Base-by-base conservation (phyloP, 345 rosid genomes). In the Streptanthus diversifolius region DNA sequence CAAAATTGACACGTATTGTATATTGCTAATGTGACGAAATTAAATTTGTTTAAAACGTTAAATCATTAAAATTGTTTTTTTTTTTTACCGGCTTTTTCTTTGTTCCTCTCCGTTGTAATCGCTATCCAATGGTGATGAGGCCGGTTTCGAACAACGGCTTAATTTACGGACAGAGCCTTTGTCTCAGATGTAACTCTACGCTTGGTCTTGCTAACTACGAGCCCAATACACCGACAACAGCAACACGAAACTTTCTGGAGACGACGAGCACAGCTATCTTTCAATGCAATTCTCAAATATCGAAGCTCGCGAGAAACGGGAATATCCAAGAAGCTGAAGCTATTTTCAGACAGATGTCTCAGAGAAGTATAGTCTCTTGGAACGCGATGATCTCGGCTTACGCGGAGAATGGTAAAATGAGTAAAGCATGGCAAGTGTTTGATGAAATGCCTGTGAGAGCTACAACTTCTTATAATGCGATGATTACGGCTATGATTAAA, bases 381-480 rank as follows among this genome's bases (percentile, higher is more conserved):
- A 91, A 91, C n/a, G 92, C 91, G 18, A 86, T 91, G 90, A 81
- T 91, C 45, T 81, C 97, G 0, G 97, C 81, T 0, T 87, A 80
- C 2, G 85, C 88, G 0, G 79, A 79, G 40, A 89, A 89, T 21
- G 88, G 93, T 39, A 79, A 81, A 17, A 77, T 89, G 45, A 63
- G 35, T 33, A 79, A 78, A 66, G 92, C 97, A 25, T 74, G 80
- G 52, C 40, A 84, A 32, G n/a, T 87, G 83, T 89, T 91, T 47
- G 90, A 82, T 39, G 81, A 85, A 83, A 91, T 91, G 90, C 91
- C 90, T 51, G 81, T 73, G 0, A 85, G 89, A 80, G 88, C 45
- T 21, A 79, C 77, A 3, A 77, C 82, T 73, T 78, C 93, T 3
- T 89, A 85, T 54, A 91, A 89, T 47, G 97, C 97, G 1, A 91